Conservation (phyloP, 352 stramenopile genomes). For the Thalassiosira livingstoniorum region DNA sequence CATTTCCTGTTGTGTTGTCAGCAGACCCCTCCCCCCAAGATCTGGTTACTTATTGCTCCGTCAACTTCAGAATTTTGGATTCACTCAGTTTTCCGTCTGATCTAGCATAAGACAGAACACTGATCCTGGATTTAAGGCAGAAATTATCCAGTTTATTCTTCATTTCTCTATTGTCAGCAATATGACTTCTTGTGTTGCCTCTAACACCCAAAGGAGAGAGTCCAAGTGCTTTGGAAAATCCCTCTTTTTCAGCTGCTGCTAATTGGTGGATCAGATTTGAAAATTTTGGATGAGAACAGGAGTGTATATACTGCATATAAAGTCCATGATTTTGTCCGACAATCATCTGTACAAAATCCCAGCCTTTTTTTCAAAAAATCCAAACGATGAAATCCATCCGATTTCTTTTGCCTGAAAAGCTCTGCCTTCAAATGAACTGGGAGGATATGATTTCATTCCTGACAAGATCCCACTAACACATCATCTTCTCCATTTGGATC, state of each 20-base stretch:
- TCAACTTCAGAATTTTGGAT: no score
- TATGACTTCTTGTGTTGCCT: background rate
- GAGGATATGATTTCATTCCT: background rate
- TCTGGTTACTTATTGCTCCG: no score
- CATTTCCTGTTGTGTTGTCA: background rate
- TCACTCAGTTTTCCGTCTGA: background rate
- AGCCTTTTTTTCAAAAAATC: background rate
- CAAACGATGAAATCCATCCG: background rate
- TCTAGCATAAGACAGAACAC: background rate
- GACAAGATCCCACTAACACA: background rate
- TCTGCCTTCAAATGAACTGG: background rate
- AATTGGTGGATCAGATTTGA: background rate
- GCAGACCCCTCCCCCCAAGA: background rate
- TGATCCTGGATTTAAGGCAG: background rate
- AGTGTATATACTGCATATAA: background rate
- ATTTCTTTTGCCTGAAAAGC: background rate
- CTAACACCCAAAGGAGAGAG: background rate
- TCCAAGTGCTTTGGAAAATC: background rate
- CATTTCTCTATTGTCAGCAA: background rate
- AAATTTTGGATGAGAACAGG: background rate
- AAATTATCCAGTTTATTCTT: background rate
- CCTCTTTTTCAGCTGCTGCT: background rate
- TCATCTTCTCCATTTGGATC: constrained; percentile 5
- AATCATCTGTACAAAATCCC: background rate
- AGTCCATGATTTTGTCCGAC: background rate